Base-by-base conservation (phyloP, 2,329 filamentous ascomycete genomes). In the Pyrenochaeta sp. region DNA sequence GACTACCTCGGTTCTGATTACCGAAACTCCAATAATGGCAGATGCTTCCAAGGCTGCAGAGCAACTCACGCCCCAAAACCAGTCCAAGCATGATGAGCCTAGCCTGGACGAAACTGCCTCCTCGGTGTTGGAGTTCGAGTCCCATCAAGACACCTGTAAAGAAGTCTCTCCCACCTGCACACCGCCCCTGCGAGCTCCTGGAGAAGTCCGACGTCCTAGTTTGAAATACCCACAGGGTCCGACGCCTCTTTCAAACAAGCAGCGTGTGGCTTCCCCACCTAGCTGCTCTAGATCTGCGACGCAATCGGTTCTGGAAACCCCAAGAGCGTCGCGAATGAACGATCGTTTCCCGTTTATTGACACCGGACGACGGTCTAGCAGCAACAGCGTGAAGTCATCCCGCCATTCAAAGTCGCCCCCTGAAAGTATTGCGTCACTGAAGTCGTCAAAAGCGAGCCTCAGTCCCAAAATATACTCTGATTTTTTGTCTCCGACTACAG, bases 281-380 rank as follows among this genome's bases (percentile, higher is more conserved):
- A 56, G 46, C 49, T 27, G 54, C 18, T 23, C 35, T 23, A 51
- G 61, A 15, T 54, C 61, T 42, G 20, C 40, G 9, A 46, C 64
- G 15, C 52, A 51, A 10, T 45, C 49, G 3, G 5, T 43, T 2
- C 21, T 49, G 21, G 63, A 64, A 9, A 69, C 55, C 4, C 66
- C 62, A 1, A 58, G 53, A 12, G 73, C 73, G 1, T 71, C 73
- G 40, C 68, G 69, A 30, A 81, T 80, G 78, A 80, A 80, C 32
- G 78, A 79, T 14, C 74, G 77, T 0, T 80, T 78, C 49, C 76
- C 78, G 0, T 73, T 71, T 37, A 67, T 80, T n/a, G 61, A 75
- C 5, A 74, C 69, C 2, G 68, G 67, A 15, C 69, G 74, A 21
- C 58, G 61, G 2, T 63, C 67, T 1, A 72, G 68, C 39, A 66